Evolutionary conservation across 2,329 filamentous ascomycete genomes (phyloP).

Genomic region (Pezizomycotina sp.): DNA sequence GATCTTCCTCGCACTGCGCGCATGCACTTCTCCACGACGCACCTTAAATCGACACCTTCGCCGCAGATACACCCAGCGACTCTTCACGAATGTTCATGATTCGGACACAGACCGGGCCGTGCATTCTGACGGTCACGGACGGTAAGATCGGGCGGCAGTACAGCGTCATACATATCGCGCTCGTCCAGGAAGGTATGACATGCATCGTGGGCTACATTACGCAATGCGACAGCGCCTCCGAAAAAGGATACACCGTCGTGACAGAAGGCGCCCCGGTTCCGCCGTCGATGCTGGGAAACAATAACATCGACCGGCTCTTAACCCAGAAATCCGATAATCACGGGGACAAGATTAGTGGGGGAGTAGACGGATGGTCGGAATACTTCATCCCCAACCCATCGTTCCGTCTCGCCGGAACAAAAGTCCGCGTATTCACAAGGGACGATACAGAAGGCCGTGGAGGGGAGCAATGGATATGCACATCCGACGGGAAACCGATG

Average conservation of each 20-base stretch:
- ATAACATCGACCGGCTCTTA: conserved; percentile 24
- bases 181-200: conserved; percentile 40
- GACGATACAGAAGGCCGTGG: conserved; percentile 40
- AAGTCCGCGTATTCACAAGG: conserved; percentile 36
- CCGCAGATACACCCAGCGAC: conserved; percentile 45
- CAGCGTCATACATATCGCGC: conserved; percentile 45
- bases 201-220: conserved; percentile 50
- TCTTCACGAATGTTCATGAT: conserved; percentile 48
- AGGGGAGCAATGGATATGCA: conserved; percentile 24
- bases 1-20: conserved; percentile 43
- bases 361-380: conserved; percentile 14
- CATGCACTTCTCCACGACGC: conserved; percentile 42
- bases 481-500: conserved; percentile 26
- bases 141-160: conserved; percentile 48
- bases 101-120: conserved; percentile 43
- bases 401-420: conserved; percentile 21
- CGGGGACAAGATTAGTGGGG: too few species aligned
- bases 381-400: too few species aligned
- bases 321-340: conserved; percentile 23
- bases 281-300: conserved; percentile 28
- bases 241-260: conserved; percentile 37
- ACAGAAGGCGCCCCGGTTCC: conserved; percentile 40
- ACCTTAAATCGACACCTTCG: conserved; percentile 32
- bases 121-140: conserved; percentile 42
- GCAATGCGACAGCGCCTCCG: conserved; percentile 43